A percentile compares a stretch with the other conserved stretches of the same genome.
phyloP scores from a whole-genome alignment of 345 rosid species.

The Microthlaspi erraticum region DNA sequence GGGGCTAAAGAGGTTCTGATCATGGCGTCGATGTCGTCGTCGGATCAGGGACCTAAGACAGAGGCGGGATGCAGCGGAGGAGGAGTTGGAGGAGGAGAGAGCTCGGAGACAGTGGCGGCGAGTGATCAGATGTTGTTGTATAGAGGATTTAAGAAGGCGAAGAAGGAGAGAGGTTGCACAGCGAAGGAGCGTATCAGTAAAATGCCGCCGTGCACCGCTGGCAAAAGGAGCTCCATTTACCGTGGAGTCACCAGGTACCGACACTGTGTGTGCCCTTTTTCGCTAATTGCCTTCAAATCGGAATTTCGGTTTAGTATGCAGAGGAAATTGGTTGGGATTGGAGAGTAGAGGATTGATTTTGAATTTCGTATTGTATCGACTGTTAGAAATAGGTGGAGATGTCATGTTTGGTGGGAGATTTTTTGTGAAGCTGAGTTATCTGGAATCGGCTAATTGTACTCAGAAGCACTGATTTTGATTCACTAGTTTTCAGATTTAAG shows the following conservation, averaged over 20 bases:
- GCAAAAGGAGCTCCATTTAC: conserved; percentile 98
- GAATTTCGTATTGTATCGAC: conserved; percentile 16
- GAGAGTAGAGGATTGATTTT: neutral
- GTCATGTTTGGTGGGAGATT: neutral
- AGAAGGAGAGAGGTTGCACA: conserved; percentile 96
- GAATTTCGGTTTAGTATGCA: neutral
- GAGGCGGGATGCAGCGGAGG: conserved; percentile 51
- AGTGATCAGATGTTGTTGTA: conserved; percentile 81
- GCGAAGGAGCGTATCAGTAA: conserved; percentile 98
- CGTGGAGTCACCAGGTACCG: conserved; percentile 96
- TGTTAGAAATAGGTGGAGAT: conserved; percentile 1
- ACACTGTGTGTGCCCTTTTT: neutral
- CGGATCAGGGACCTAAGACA: conserved; percentile 80
- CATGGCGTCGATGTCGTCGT: conserved; percentile 83
- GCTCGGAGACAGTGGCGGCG: conserved; percentile 71
- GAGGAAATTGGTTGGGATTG: neutral
- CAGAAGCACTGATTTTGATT: neutral
- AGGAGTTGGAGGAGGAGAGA: conserved; percentile 55
- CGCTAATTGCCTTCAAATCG: neutral
- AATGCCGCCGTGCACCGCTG: conserved; percentile 98
- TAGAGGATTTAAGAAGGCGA: conserved; percentile 87
- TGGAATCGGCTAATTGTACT: conserved; percentile 1
- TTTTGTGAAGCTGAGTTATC: conserved; percentile 12
- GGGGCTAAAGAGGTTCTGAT: conserved; percentile 8
- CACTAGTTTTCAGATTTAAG: neutral